These are phyloP conservation scores for Exophiala calicioides DNA, from an alignment of 2,329 filamentous ascomycete genomes.

Conservation along the genomic window DNA sequence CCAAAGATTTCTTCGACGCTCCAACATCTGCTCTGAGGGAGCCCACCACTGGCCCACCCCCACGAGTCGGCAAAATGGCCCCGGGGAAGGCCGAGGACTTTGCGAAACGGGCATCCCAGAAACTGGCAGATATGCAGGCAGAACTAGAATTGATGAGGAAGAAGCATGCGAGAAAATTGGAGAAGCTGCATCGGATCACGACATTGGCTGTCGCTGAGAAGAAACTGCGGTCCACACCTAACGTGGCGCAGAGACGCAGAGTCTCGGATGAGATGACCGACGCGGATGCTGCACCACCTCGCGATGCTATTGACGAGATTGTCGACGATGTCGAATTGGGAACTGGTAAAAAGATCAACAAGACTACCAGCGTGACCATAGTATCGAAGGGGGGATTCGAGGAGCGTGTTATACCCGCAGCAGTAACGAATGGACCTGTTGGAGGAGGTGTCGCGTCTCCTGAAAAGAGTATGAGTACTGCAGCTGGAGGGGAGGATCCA, in stretches of 20 bases:
- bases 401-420: constrained; percentile 46
- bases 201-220: constrained; percentile 73
- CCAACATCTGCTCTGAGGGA: constrained; percentile 41
- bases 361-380: constrained; percentile 66
- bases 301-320: constrained; percentile 65
- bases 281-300: constrained; percentile 14
- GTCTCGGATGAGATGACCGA: constrained; percentile 10
- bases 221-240: constrained; percentile 67
- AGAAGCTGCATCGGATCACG: constrained; percentile 70
- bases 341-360: constrained; percentile 66
- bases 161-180: constrained; percentile 73
- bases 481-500: not conserved
- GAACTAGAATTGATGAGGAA: constrained; percentile 85
- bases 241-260: constrained; percentile 37
- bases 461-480: constrained; percentile 8
- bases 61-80: constrained; percentile 64
- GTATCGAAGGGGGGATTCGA: constrained; percentile 77
- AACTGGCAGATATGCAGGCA: constrained; percentile 69
- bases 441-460: not conserved
- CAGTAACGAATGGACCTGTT: constrained; percentile 7
- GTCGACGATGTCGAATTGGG: constrained; percentile 71
- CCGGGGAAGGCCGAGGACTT: constrained; percentile 81
- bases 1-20: constrained; percentile 78
- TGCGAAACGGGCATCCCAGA: constrained; percentile 71
- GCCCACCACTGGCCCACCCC: constrained; percentile 34